Evolutionary conservation across 768 basidiomycete genomes (phyloP), one percentile per base, ranked within the genome.

Genomic region (Leccinum disarticulatum): DNA sequence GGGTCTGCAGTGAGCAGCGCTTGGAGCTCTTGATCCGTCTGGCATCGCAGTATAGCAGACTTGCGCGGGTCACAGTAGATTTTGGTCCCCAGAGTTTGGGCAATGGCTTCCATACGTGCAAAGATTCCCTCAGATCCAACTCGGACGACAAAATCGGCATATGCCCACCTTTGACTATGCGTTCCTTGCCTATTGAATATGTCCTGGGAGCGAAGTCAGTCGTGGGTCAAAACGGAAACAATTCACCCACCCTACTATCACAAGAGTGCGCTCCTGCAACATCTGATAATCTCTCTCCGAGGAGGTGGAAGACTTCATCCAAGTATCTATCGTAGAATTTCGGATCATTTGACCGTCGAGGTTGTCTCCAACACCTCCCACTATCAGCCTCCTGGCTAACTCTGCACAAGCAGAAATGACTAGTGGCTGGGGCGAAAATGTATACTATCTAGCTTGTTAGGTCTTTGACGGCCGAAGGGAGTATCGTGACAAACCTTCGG

Each of bases 121-220:
- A 52, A 41, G 3, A 9, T 19, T 14, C n/a, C 52, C 28, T 59
- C 19, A 56, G 52, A 14, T 27, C 14, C 4, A 54, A 33, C 25
- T 54, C 38, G 15, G n/a, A 58, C 3, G 15, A 43, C 9, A 52
- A 14, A 19, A 57, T 22, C 2, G 46, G 6, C 31, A 15, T 43
- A 41, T 54, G 66, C 52, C 33, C 58, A 92, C 93, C 94, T 83
- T 98, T 97, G 43, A 97, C 95, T 43, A 98, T 90, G 25, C 97
- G 87, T 73, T 99, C 97, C 73, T 99, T 99, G 43, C 97, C 97
- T 52, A 98, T 93, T 0, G 93, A 93, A 74, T 99, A 99, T 0
- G 97, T 98, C 10, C 94, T 93, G 60, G 43, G 56, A 49, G n/a
- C 53, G 13, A 25, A 25, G 28, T 63, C 28, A 65, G 55, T 13